Percentiles rank a stretch among this genome's conserved stretches.
phyloP scores from a whole-genome alignment of 2,329 filamentous ascomycete genomes.

The Colletotrichum tanaceti region DNA sequence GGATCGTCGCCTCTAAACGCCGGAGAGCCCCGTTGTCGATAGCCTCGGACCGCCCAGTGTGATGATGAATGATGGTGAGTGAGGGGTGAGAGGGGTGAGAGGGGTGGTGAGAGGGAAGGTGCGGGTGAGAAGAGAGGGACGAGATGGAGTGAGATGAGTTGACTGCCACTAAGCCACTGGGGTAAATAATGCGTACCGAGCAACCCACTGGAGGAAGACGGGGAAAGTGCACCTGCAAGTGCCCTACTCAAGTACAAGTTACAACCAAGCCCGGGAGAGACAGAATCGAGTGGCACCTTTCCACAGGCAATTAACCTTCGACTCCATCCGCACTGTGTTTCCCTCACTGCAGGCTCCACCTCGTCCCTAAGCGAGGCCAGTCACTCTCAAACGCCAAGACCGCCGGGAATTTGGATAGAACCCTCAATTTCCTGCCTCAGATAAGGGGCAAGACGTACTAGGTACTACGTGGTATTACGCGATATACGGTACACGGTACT shows the following conservation, averaged over 20 bases:
- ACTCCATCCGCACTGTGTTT: conserved; percentile 21
- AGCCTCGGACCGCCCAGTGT: neutral
- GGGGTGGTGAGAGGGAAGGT: neutral
- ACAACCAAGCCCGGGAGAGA: neutral
- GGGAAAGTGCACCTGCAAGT: neutral
- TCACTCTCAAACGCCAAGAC: conserved; percentile 28
- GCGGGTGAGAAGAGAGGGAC: neutral
- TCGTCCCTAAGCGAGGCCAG: conserved; percentile 5
- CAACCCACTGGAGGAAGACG: neutral
- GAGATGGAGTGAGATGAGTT: neutral
- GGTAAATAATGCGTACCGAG: neutral
- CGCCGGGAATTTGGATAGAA: conserved; percentile 33
- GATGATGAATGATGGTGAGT: neutral
- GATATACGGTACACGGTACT: no score
- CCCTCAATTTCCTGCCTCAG: conserved; percentile 35
- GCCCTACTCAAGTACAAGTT: no score
- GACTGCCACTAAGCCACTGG: neutral
- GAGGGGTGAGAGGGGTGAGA: neutral
- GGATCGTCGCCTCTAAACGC: conserved; percentile 8
- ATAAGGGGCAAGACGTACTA: neutral
- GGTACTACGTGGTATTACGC: no score
- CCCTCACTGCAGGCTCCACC: neutral
- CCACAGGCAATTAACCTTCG: conserved; percentile 8
- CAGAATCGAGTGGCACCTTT: neutral
- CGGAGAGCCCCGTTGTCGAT: neutral